Base-by-base conservation (phyloP, 2,329 filamentous ascomycete species). In the Thelonectria olida region DNA sequence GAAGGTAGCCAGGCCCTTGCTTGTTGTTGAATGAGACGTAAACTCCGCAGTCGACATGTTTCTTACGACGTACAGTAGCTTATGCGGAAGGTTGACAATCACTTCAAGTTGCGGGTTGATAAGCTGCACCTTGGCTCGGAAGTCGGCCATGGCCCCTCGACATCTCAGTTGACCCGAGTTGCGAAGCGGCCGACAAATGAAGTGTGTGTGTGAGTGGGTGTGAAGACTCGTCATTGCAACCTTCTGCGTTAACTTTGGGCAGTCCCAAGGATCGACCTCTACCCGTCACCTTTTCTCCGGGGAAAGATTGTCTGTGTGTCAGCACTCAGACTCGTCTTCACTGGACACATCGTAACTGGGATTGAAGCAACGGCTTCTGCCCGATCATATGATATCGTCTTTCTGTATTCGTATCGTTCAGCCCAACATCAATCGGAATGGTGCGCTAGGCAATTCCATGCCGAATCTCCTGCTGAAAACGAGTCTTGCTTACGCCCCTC, bases 191-290 rank as follows among this genome's bases (percentile, higher is more conserved):
- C 15, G n/a, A 20, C 28, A 41, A 15, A 34, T 5, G 31, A 34
- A 6, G 31, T 34, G 31, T 13, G 8, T 31, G 31, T n/a, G n/a
- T n/a, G n/a, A 27, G 51, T 31, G 51, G 27, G 27, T 36, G 49
- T 28, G 34, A 15, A 52, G 41, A 12, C n/a, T 54, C 41, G 28
- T 20, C 51, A 45, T 36, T 34, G 12, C 17, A 38, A n/a, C 48
- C 45, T 49, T 49, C 36, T 17, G 27, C 45, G 23, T 38, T 50
- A 38, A 38, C 31, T 15, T 49, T n/a, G 6, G 17, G 10, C 45
- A n/a, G 17, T 13, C 38, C 39, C 39, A 13, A 39, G 23, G 51
- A 54, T 54, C 51, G 51, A 36, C 39, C 51, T 34, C 39, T 44
- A 45, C 51, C 51, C 51, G 51, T 19, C 28, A 45, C 51, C 19